These are phyloP conservation scores for Penicillium sp. DNA, from an alignment of 2,329 filamentous ascomycete species.

Conservation along the genomic window DNA sequence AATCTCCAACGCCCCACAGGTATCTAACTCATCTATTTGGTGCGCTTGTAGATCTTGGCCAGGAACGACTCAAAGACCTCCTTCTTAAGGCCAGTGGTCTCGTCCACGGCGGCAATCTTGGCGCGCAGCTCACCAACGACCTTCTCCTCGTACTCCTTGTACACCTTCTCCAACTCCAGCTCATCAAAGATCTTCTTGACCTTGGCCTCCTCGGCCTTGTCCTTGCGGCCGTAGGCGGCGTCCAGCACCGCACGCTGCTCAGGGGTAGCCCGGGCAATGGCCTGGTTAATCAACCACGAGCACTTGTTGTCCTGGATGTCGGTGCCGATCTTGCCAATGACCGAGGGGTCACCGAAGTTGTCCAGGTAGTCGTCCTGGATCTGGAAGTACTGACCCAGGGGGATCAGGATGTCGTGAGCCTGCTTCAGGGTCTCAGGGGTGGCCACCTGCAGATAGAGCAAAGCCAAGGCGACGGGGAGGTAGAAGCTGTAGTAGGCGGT, in stretches of 20 bases:
- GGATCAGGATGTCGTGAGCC: conserved; percentile 88
- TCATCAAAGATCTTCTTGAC: conserved; percentile 90
- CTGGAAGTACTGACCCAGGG: conserved; percentile 99
- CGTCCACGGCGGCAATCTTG: conserved; percentile 78
- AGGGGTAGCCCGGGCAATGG: conserved; percentile 73
- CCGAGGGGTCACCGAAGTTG: conserved; percentile 88
- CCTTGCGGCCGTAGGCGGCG: conserved; percentile 91
- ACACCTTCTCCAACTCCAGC: conserved; percentile 78
- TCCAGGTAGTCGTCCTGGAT: conserved; percentile 98
- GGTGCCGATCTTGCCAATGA: conserved; percentile 97
- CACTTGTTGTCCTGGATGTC: conserved; percentile 99
- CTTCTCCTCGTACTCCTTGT: conserved; percentile 88
- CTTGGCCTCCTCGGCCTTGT: conserved; percentile 75
- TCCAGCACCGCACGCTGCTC: conserved; percentile 88
- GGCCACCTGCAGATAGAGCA: conserved; percentile 82
- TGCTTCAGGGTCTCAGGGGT: conserved; percentile 87
- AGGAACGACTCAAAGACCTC: conserved; percentile 87
- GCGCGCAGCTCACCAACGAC: conserved; percentile 73
- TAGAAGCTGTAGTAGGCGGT: conserved; percentile 99
- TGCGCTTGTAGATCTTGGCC: conserved; percentile 96
- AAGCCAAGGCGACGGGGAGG: conserved; percentile 87
- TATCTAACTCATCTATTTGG: conserved; percentile 64
- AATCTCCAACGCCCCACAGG: not conserved
- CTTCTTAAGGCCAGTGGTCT: conserved; percentile 87
- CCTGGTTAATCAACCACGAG: conserved; percentile 97